Evolutionary conservation across 441 rosid species (phyloP).

Genomic region (Erysimum cheiri): DNA sequence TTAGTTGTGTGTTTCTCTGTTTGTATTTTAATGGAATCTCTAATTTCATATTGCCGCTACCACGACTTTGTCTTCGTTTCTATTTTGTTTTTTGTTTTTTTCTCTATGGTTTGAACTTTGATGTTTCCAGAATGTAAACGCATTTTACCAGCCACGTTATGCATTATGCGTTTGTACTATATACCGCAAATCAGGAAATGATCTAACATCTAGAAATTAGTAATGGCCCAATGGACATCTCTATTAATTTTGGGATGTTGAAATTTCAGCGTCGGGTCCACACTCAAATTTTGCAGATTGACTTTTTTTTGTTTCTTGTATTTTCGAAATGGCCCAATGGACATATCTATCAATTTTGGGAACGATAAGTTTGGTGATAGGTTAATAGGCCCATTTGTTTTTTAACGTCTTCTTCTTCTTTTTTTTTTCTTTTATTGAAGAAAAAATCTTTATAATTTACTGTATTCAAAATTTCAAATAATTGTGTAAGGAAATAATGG

Average conservation of each 20-base stretch:
- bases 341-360: not conserved
- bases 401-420: no score
- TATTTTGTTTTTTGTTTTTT: not conserved
- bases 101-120: constrained; percentile 6
- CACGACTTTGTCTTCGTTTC: constrained; percentile 29
- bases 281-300: not conserved
- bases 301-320: not conserved
- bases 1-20: constrained; percentile 35
- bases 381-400: not conserved
- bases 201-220: not conserved
- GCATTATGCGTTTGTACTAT: constrained; percentile 20
- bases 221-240: constrained; percentile 15
- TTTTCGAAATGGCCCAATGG: not conserved
- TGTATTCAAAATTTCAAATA: not conserved
- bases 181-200: not conserved
- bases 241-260: not conserved
- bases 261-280: constrained; percentile 8
- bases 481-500: not conserved
- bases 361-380: not conserved
- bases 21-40: constrained; percentile 31
- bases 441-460: not conserved
- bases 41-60: constrained; percentile 26
- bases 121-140: constrained; percentile 26
- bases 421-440: no score
- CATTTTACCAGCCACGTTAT: constrained; percentile 20